phyloP scores from a whole-genome alignment of 2,329 filamentous ascomycete genomes.

The Alternaria sp. region DNA sequence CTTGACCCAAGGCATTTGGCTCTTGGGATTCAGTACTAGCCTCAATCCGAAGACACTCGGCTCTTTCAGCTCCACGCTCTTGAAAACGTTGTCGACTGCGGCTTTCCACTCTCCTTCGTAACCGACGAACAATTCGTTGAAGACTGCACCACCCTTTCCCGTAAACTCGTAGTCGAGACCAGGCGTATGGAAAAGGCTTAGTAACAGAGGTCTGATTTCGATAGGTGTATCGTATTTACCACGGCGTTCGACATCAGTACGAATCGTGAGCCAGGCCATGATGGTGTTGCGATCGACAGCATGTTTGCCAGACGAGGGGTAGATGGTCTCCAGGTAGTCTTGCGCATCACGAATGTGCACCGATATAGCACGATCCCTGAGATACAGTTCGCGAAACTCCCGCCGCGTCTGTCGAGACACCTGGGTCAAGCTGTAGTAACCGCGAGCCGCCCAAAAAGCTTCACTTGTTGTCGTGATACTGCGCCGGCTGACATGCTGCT shows the following conservation, averaged over 20 bases:
- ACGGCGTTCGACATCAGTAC: slow-evolving; percentile 17
- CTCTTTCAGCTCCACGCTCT: slow-evolving; percentile 20
- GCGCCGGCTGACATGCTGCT: slow-evolving; percentile 17
- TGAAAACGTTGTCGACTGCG: slow-evolving; percentile 13
- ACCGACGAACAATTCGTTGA: slow-evolving; percentile 18
- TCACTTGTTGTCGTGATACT: slow-evolving; percentile 6
- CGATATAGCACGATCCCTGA: slow-evolving; percentile 15
- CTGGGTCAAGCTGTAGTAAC: slow-evolving; percentile 19
- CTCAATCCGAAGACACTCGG: slow-evolving; percentile 14
- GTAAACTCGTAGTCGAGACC: slow-evolving; percentile 17
- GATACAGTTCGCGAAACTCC: slow-evolving; percentile 16
- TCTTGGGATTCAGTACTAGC: slow-evolving; percentile 15
- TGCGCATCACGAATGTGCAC: slow-evolving; percentile 21
- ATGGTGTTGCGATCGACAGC: slow-evolving; percentile 10
- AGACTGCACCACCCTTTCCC: slow-evolving; percentile 13
- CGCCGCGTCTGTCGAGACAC: slow-evolving; percentile 15
- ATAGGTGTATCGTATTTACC: slow-evolving; percentile 19
- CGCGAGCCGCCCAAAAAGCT: slow-evolving; percentile 12
- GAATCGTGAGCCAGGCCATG: slow-evolving; percentile 15
- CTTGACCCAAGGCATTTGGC: slow-evolving; percentile 12
- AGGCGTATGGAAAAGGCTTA: slow-evolving; percentile 11
- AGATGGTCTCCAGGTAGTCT: slow-evolving; percentile 14
- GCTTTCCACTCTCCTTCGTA: slow-evolving; percentile 14
- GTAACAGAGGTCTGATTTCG: slow-evolving; percentile 15
- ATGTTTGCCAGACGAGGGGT: slow-evolving; percentile 4